Evolutionary conservation across 2,329 filamentous ascomycete genomes (phyloP).

Genomic region (Alternaria sp.): DNA sequence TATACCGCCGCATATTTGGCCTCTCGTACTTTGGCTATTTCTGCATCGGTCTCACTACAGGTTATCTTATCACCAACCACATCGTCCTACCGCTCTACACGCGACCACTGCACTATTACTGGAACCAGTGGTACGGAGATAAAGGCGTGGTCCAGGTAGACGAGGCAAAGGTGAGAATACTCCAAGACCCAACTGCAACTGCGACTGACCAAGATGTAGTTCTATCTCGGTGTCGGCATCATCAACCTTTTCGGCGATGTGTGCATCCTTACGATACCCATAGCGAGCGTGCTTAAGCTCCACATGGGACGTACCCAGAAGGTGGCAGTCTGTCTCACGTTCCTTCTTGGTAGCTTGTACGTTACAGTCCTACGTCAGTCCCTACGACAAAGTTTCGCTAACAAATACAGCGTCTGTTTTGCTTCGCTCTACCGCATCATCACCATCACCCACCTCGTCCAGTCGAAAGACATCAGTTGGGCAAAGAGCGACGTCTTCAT

Average conservation of each 20-base stretch:
- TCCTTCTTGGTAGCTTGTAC: slow-evolving; percentile 35
- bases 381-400: background rate
- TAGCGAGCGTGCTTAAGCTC: slow-evolving; percentile 14
- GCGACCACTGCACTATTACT: background rate
- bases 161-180: slow-evolving; percentile 24
- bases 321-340: slow-evolving; percentile 30
- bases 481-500: slow-evolving; percentile 38
- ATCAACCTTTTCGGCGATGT: slow-evolving; percentile 35
- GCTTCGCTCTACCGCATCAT: slow-evolving; percentile 37
- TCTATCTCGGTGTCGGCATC: slow-evolving; percentile 31
- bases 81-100: slow-evolving; percentile 2
- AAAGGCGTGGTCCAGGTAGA: slow-evolving; percentile 22
- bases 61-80: slow-evolving; percentile 1
- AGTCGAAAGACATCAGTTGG: slow-evolving; percentile 30
- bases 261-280: slow-evolving; percentile 15
- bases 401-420: slow-evolving; percentile 17
- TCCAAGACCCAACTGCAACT: too few species aligned
- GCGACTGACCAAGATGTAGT: slow-evolving; percentile 16
- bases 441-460: slow-evolving; percentile 26
- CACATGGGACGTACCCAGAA: slow-evolving; percentile 29
- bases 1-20: slow-evolving; percentile 37
- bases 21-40: slow-evolving; percentile 20
- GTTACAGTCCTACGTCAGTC: background rate
- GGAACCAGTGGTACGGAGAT: slow-evolving; percentile 1
- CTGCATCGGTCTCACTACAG: background rate